Percentiles rank a stretch among this genome's conserved stretches.
Conservation (phyloP, 108 stramenopile genomes). For the Nannochloropsis gaditana region DNA sequence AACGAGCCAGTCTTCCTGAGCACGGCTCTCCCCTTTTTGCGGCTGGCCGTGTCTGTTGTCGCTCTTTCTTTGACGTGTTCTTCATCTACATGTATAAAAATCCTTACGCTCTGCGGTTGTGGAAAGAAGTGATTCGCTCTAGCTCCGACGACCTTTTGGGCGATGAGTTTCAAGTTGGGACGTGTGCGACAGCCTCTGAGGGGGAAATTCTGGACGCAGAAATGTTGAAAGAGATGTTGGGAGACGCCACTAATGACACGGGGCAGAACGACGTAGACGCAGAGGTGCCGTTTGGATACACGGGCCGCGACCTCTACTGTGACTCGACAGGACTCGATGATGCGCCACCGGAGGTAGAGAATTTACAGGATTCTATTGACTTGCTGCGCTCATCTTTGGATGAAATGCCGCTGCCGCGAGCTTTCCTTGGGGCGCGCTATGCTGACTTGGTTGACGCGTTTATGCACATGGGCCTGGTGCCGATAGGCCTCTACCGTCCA, state of each 20-base stretch:
- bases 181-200: background rate
- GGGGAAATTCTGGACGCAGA: background rate
- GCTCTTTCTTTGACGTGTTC: background rate
- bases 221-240: slow-evolving; percentile 13
- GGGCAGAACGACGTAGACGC: background rate
- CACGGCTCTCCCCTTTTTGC: background rate
- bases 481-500: background rate
- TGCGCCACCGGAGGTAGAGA: background rate
- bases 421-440: background rate
- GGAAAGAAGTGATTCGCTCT: slow-evolving; percentile 4
- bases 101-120: background rate
- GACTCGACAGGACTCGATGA: background rate
- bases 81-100: slow-evolving; percentile 5
- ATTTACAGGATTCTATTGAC: slow-evolving; percentile 10
- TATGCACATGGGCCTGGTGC: background rate
- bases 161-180: background rate
- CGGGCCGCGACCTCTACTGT: background rate
- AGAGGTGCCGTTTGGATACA: background rate
- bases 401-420: background rate
- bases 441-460: background rate
- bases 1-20: slow-evolving; percentile 7
- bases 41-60: slow-evolving; percentile 5
- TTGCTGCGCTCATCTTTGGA: background rate
- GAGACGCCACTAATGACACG: background rate
- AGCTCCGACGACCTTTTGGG: background rate